Conservation (phyloP, 2,329 filamentous ascomycete genomes). For the Rhynchosporium agropyri region DNA sequence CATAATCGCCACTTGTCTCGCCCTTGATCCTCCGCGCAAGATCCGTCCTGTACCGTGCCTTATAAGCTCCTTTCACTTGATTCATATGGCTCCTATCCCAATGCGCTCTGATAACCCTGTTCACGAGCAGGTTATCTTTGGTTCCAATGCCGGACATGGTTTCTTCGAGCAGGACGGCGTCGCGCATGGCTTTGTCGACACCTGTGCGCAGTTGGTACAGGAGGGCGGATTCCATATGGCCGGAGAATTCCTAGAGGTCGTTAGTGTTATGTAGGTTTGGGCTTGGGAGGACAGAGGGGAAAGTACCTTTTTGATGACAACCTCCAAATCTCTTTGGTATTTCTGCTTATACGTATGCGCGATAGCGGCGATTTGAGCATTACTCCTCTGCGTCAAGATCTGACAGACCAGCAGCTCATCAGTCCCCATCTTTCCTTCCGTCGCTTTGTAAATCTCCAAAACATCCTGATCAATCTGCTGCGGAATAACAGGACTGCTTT, state of each 20-base stretch:
- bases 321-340: constrained; percentile 71
- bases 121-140: constrained; percentile 78
- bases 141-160: constrained; percentile 87
- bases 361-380: constrained; percentile 84
- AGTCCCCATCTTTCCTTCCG: constrained; percentile 71
- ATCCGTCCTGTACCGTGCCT: constrained; percentile 68
- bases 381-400: constrained; percentile 74
- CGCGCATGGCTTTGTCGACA: constrained; percentile 79
- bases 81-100: constrained; percentile 78
- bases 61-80: constrained; percentile 78
- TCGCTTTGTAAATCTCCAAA: constrained; percentile 73
- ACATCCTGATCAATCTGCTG: constrained; percentile 76
- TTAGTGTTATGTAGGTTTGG: constrained; percentile 18
- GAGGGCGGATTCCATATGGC: constrained; percentile 88
- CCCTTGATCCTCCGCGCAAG: constrained; percentile 71
- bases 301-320: constrained; percentile 69
- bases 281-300: not conserved
- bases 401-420: constrained; percentile 78
- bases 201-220: constrained; percentile 78
- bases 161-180: constrained; percentile 80
- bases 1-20: constrained; percentile 86
- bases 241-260: constrained; percentile 69
- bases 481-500: constrained; percentile 72
- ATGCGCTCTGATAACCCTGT: constrained; percentile 77
- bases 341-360: constrained; percentile 72